Base-by-base conservation (phyloP, 1,284 basidiomycete species). In the Puccinia coronata region DNA sequence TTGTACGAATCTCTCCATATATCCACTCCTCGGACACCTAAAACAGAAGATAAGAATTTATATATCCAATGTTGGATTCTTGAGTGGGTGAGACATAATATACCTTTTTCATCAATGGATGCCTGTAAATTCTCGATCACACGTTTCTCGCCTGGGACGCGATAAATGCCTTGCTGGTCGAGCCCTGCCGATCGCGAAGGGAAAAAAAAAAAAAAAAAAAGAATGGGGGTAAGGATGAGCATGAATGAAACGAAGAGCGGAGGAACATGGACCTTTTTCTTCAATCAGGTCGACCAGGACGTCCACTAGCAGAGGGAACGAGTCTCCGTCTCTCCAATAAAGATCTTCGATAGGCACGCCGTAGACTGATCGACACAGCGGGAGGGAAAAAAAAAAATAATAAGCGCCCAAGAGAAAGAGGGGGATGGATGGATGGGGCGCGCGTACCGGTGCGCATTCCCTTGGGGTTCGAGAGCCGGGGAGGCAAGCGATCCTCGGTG, bases 41-140 rank as follows among this genome's bases (percentile, higher is more conserved):
- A 12, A 14, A n/a, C 1, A 25, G 28, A 12, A 49, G 20, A 41
- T 23, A 18, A n/a, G n/a, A 75, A 18, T 25, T 18, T 47, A 41
- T 2, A 3, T 14, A 28, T 18, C 9, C 31, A 31, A 18, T 25
- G 28, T 3, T 18, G 11, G 12, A 8, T 3, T 41, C 36, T 43
- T 28, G 12, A 23, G 20, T 69, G 12, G 67, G 20, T 12, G 57
- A 25, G 28, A n/a, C 8, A 59, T 3, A 18, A 34, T 51, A 20
- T 76, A 76, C 77, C 77, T 71, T 51, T 14, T 61, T 79, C 77
- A 61, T 79, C 77, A 34, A 79, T 79, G 12, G 67, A 79, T 34
- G 77, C 77, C 49, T 79, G 77, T 18, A 79, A 34, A 28, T 57
- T 79, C 39, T 79, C 77, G 49, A 79, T 79, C 11, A 79, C 77